Evolutionary conservation across 1,139 yeast genomes (phyloP), one percentile per base, ranked within the genome.

Genomic region (Candida dubliniensis): DNA sequence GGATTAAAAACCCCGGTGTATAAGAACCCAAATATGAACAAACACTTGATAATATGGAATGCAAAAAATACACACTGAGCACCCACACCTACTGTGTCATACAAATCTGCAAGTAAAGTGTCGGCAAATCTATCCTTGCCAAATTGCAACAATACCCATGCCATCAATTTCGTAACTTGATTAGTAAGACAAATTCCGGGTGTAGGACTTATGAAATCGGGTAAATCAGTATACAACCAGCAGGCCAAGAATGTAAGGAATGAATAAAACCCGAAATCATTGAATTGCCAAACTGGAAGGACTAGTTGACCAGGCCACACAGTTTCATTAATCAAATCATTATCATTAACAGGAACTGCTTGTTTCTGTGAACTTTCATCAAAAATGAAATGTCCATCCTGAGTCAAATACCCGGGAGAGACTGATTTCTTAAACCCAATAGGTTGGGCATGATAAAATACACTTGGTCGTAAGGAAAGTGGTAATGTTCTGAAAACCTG

Each of bases 211-310:
- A 89, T 72, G 55, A 74, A 78, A 59, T 89, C 96, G 1, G 99
- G 99, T 60, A 93, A 74, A 66, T 93, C 98, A 3, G 96, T 82
- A 64, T 91, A 93, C 50, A 93, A 76, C 98, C 99, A 93, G 14
- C 67, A 67, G 11, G 76, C 43, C 57, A 90, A 69, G 7, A 75
- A 49, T 0, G 76, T 44, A 13, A 77, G 48, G 41, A 82, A 71
- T 2, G 74, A 52, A 48, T 76, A 66, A 51, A 75, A 74, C 23
- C 78, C 74, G 42, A 74, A 68, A 37, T 68, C 62, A 59, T 84
- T 78, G 52, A 68, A 74, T 48, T 77, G 75, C 96, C 96, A 93
- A 31, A 76, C 66, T 7, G 99, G 99, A 13, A 89, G 63, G 50
- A 91, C 69, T 63, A 93, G 77, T 70, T 91, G 97, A 38, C 96